A percentile compares a stretch with the other conserved stretches of the same genome.
Conservation (phyloP, 2,329 filamentous ascomycete species). For the Arthrobotrys conoides region DNA sequence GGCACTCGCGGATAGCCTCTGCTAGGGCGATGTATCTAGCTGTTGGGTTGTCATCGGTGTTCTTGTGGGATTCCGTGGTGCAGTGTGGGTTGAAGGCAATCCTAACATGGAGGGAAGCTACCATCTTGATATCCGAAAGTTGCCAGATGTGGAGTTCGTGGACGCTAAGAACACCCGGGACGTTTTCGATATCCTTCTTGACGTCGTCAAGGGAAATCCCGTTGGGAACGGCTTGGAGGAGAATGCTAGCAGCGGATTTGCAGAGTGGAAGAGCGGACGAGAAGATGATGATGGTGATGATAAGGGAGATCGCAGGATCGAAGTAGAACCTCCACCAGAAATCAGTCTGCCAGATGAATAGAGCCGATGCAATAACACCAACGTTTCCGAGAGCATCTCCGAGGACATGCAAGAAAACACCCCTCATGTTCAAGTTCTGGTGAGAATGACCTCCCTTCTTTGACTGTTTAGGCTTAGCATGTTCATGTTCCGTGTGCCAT, state of each 20-base stretch:
- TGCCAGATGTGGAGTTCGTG: slow-evolving; percentile 99
- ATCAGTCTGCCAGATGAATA: slow-evolving; percentile 88
- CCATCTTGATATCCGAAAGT: slow-evolving; percentile 91
- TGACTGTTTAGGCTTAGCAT: slow-evolving; percentile 78
- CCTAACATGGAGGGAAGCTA: slow-evolving; percentile 93
- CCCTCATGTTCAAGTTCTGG: slow-evolving; percentile 94
- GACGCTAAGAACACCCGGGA: slow-evolving; percentile 88
- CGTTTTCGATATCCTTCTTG: slow-evolving; percentile 86
- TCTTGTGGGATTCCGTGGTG: slow-evolving; percentile 72
- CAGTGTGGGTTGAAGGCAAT: slow-evolving; percentile 75
- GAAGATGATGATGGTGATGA: slow-evolving; percentile 87
- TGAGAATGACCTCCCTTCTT: slow-evolving; percentile 80
- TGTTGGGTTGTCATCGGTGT: slow-evolving; percentile 71
- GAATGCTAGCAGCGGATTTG: slow-evolving; percentile 84
- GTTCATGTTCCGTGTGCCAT: slow-evolving; percentile 81
- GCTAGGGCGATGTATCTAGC: slow-evolving; percentile 92
- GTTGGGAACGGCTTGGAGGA: slow-evolving; percentile 92
- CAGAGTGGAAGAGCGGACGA: slow-evolving; percentile 83
- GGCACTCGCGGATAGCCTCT: slow-evolving; percentile 83
- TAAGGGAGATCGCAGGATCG: slow-evolving; percentile 90
- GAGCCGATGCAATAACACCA: slow-evolving; percentile 84
- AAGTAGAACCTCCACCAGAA: slow-evolving; percentile 87
- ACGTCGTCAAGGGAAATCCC: slow-evolving; percentile 91
- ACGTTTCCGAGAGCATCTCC: slow-evolving; percentile 89
- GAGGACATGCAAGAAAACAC: slow-evolving; percentile 81